Percentiles rank a stretch among this genome's conserved stretches.
These are phyloP conservation scores for Circinella umbellata DNA, from an alignment of 371 early-diverging fungal species.

Conservation along the genomic window DNA sequence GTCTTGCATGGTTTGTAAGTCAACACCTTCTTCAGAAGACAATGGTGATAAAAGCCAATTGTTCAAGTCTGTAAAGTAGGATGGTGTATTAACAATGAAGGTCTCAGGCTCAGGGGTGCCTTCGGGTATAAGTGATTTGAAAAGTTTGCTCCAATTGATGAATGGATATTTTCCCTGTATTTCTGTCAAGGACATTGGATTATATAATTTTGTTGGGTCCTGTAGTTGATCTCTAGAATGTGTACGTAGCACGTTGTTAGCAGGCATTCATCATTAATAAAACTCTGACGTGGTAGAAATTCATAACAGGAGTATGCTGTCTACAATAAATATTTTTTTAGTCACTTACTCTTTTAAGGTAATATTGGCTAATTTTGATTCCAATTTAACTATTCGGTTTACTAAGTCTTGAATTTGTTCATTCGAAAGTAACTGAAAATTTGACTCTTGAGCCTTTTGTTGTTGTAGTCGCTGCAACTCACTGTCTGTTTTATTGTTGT, in stretches of 20 bases:
- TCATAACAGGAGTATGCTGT: too few species aligned
- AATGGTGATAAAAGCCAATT: neutral
- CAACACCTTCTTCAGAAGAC: neutral
- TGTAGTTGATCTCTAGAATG: constrained; percentile 40
- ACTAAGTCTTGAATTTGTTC: constrained; percentile 32
- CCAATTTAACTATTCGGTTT: constrained; percentile 50
- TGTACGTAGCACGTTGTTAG: neutral
- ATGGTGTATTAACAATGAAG: constrained; percentile 14
- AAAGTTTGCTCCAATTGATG: constrained; percentile 27
- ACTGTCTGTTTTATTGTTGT: neutral
- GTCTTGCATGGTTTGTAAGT: constrained; percentile 14
- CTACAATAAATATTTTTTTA: neutral
- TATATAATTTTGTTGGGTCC: constrained; percentile 57
- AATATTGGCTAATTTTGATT: constrained; percentile 46
- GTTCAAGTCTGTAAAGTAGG: constrained; percentile 20
- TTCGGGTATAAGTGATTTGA: constrained; percentile 12
- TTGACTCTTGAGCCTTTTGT: constrained; percentile 4
- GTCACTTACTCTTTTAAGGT: constrained; percentile 14
- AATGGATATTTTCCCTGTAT: constrained; percentile 35
- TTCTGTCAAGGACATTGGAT: constrained; percentile 42
- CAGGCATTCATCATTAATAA: too few species aligned
- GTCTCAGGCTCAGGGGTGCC: constrained; percentile 3
- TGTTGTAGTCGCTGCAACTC: neutral
- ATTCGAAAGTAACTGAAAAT: constrained; percentile 13
- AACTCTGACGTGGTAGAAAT: too few species aligned